Conservation (phyloP, 2,329 filamentous ascomycete genomes). For the Didymella sp. region DNA sequence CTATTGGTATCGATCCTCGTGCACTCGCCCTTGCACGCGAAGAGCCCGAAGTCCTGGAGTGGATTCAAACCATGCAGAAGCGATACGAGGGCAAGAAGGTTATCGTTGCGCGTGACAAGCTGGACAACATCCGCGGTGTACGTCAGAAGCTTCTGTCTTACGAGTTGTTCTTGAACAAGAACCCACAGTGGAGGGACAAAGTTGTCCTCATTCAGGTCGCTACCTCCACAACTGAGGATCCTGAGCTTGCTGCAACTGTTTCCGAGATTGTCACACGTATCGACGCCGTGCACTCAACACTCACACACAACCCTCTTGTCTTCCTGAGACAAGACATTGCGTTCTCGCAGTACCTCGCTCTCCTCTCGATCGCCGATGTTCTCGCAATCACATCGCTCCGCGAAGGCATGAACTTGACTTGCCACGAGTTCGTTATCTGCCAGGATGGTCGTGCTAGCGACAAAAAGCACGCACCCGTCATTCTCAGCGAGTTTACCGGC, state of each 20-base stretch:
- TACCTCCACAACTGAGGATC: conserved; percentile 86
- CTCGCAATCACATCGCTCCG: conserved; percentile 94
- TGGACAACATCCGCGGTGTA: conserved; percentile 90
- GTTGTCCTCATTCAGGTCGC: conserved; percentile 94
- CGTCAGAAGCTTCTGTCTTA: conserved; percentile 91
- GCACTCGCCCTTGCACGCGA: conserved; percentile 74
- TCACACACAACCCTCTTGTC: conserved; percentile 90
- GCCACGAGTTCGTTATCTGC: conserved; percentile 91
- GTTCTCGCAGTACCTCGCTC: conserved; percentile 89
- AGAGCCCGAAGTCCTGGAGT: conserved; percentile 75
- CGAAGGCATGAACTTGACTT: conserved; percentile 96
- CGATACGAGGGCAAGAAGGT: conserved; percentile 87
- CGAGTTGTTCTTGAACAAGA: conserved; percentile 91
- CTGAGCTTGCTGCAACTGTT: conserved; percentile 84
- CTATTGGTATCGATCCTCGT: conserved; percentile 89
- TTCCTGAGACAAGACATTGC: conserved; percentile 95
- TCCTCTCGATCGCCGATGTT: conserved; percentile 87
- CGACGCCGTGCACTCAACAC: conserved; percentile 87
- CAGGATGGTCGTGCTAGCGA: conserved; percentile 78
- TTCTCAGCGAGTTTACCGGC: conserved; percentile 93
- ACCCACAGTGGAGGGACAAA: conserved; percentile 85
- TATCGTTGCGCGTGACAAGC: conserved; percentile 92
- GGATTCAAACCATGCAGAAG: conserved; percentile 81
- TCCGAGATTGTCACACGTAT: conserved; percentile 95
- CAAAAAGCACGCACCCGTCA: conserved; percentile 86